Evolutionary conservation across 257 asterid genomes (phyloP).

Genomic region (Solanum neorickii): DNA sequence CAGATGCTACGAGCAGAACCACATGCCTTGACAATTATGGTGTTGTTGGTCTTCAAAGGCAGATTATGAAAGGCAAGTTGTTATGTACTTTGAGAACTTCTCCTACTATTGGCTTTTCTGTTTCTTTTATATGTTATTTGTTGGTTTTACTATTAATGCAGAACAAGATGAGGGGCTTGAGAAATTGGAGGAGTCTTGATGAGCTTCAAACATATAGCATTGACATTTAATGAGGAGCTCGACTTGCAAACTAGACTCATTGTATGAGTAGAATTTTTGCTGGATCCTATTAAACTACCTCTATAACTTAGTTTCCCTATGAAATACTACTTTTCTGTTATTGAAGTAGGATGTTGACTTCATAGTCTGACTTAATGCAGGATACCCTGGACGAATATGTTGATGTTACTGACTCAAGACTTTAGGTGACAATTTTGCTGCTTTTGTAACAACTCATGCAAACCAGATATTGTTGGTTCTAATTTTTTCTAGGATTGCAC

Average conservation of each 20-base stretch:
- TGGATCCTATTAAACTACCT: neutral
- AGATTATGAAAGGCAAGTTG: constrained; percentile 75
- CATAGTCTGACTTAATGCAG: constrained; percentile 22
- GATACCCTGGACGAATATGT: constrained; percentile 70
- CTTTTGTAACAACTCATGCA: neutral
- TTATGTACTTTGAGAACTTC: neutral
- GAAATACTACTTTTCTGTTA: neutral
- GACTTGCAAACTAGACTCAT: constrained; percentile 77
- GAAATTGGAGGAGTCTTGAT: constrained; percentile 64
- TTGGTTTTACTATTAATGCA: constrained; percentile 12
- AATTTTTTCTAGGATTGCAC: neutral
- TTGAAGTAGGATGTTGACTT: neutral
- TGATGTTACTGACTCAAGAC: constrained; percentile 59
- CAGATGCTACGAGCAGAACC: constrained; percentile 73
- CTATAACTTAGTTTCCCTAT: neutral
- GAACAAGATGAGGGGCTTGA: constrained; percentile 96
- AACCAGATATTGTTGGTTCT: neutral
- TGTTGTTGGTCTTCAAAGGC: constrained; percentile 82
- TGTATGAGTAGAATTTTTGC: constrained; percentile 34
- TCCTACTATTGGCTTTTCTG: neutral
- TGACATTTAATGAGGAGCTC: constrained; percentile 93
- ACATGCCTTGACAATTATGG: constrained; percentile 77
- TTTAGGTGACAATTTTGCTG: constrained; percentile 35
- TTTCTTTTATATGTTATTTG: neutral
- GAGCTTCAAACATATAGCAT: constrained; percentile 87